A percentile compares a stretch with the other conserved stretches of the same genome.
Conservation (phyloP, 2,329 filamentous ascomycete genomes). For the Fusarium subglutinans region DNA sequence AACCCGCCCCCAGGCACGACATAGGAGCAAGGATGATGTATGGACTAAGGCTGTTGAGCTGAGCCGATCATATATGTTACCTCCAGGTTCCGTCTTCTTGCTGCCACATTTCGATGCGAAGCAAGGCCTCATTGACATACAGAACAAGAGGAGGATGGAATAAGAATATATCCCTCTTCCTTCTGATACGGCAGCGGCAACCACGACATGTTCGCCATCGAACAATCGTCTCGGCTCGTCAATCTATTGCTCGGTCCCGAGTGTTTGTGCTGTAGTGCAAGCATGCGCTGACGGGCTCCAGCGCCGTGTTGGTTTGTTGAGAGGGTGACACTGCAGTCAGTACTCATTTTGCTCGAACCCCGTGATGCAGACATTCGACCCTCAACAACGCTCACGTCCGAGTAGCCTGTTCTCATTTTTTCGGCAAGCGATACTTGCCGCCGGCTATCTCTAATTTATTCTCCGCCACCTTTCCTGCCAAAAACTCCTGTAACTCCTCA, state of each 20-base stretch:
- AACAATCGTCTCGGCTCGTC: background rate
- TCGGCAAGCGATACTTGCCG: conserved; percentile 74
- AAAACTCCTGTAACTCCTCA: conserved; percentile 85
- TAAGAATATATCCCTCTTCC: background rate
- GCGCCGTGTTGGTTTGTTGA: conserved; percentile 4
- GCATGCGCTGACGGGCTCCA: conserved; percentile 8
- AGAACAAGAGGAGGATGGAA: background rate
- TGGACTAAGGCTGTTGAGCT: background rate
- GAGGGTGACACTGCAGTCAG: conserved; percentile 26
- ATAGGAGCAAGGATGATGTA: conserved; percentile 20
- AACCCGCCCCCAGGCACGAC: conserved; percentile 10
- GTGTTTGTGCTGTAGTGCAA: conserved; percentile 15
- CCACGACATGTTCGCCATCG: background rate
- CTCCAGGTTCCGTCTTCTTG: background rate
- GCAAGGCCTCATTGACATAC: background rate
- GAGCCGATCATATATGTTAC: background rate
- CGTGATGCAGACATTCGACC: conserved; percentile 2
- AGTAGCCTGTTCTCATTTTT: conserved; percentile 55
- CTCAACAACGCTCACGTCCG: background rate
- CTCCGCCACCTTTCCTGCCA: conserved; percentile 79
- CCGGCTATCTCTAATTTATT: conserved; percentile 75
- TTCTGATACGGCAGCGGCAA: background rate
- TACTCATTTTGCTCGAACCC: conserved; percentile 15
- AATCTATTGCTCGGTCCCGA: background rate
- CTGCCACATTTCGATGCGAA: background rate